A percentile compares a stretch with the other conserved stretches of the same genome.
Conservation (phyloP, 306 rosid species). For the Abrus precatorius region DNA sequence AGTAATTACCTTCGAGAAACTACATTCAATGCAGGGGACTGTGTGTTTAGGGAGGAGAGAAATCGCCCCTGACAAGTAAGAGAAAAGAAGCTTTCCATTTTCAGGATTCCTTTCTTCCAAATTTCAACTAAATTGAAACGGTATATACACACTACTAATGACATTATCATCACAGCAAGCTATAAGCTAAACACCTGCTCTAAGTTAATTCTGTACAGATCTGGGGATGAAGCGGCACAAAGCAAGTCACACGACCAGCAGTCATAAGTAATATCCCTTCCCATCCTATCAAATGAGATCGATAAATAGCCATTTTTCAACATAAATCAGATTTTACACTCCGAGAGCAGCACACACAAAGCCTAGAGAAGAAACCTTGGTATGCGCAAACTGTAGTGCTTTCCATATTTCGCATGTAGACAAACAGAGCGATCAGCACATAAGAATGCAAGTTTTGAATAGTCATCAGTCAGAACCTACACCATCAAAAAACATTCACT, state of each 20-base stretch:
- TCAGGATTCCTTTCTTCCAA: slow-evolving; percentile 2
- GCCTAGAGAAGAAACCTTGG: slow-evolving; percentile 73
- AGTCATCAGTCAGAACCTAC: slow-evolving; percentile 84
- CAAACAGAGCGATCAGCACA: slow-evolving; percentile 88
- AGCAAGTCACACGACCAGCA: slow-evolving; percentile 96
- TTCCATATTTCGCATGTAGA: slow-evolving; percentile 95
- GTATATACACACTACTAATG: slow-evolving; percentile 3
- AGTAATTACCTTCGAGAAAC: slow-evolving; percentile 79
- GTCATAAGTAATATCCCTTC: slow-evolving; percentile 84
- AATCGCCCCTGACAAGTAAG: slow-evolving; percentile 76
- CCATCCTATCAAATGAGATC: slow-evolving; percentile 76
- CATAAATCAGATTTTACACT: slow-evolving; percentile 23
- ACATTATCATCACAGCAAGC: slow-evolving; percentile 5
- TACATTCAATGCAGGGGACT: slow-evolving; percentile 88
- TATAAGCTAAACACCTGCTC: slow-evolving; percentile 71
- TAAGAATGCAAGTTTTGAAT: slow-evolving; percentile 91
- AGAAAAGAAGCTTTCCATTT: slow-evolving; percentile 31
- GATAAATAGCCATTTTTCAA: slow-evolving; percentile 4
- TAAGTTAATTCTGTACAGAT: slow-evolving; percentile 88
- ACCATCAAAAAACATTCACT: slow-evolving; percentile 34
- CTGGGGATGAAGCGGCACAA: slow-evolving; percentile 97
- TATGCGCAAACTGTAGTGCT: slow-evolving; percentile 84
- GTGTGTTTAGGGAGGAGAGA: slow-evolving; percentile 82
- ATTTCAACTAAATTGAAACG: slow-evolving; percentile 37
- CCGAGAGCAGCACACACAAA: slow-evolving; percentile 37